Evolutionary conservation across 495 filamentous ascomycete species (phyloP).

Genomic region (Annulohypoxylon stygium): DNA sequence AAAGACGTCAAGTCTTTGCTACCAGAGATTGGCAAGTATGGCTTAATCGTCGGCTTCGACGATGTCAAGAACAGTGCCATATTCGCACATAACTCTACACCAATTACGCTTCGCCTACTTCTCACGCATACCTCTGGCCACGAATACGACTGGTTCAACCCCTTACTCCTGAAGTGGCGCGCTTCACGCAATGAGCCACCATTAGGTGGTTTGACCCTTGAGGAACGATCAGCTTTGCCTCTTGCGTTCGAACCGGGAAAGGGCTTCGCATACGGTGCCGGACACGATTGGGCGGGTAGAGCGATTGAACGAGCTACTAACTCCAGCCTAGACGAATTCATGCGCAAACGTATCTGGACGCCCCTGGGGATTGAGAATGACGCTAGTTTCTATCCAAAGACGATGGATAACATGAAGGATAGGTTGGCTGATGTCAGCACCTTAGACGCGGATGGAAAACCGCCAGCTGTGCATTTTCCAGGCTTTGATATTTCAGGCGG

Average conservation of each 20-base stretch:
- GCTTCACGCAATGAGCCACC: conserved; percentile 35
- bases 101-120: conserved; percentile 61
- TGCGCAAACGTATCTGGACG: conserved; percentile 42
- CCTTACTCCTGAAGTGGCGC: conserved; percentile 54
- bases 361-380: conserved; percentile 45
- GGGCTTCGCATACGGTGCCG: conserved; percentile 61
- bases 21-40: conserved; percentile 57
- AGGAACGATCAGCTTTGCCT: conserved; percentile 54
- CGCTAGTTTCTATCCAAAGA: conserved; percentile 47
- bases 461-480: conserved; percentile 33
- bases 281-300: conserved; percentile 65
- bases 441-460: conserved; percentile 38
- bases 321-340: conserved; percentile 40
- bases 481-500: conserved; percentile 34
- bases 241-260: conserved; percentile 63
- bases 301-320: conserved; percentile 57
- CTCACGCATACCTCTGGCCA: conserved; percentile 65
- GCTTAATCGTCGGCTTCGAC: conserved; percentile 58
- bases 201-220: conserved; percentile 28
- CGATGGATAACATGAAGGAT: conserved; percentile 36
- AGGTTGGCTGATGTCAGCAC: conserved; percentile 48
- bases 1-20: conserved; percentile 55
- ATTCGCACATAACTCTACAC: conserved; percentile 45
- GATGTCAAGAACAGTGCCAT: conserved; percentile 47
- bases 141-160: conserved; percentile 59